These are phyloP conservation scores for Raphidocelis subcapitata DNA, from an alignment of 139 green algal genomes.

Conservation along the genomic window DNA sequence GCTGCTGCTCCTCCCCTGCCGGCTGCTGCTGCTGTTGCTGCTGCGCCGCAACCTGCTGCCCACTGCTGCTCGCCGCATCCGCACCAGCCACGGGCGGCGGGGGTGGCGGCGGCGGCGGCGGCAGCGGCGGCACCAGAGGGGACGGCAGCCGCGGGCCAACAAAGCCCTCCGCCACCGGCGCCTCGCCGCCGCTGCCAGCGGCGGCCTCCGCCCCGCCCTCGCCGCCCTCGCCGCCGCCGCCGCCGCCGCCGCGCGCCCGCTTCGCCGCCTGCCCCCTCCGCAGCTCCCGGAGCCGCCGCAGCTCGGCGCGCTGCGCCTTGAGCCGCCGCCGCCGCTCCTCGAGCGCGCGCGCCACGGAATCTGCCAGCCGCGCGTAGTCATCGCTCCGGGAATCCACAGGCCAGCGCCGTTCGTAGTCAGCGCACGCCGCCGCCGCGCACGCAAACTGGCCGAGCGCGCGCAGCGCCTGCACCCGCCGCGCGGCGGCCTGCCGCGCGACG, in stretches of 20 bases:
- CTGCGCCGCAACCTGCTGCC: neutral
- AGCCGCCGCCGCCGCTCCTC: neutral
- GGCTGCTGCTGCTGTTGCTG: neutral
- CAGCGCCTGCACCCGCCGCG: conserved; percentile 52
- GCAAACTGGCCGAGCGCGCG: conserved; percentile 47
- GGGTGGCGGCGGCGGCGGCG: too few species aligned
- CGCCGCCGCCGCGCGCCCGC: too few species aligned
- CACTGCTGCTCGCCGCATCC: neutral
- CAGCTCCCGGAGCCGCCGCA: neutral
- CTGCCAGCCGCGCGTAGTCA: too few species aligned
- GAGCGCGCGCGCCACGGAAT: too few species aligned
- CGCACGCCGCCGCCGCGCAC: too few species aligned
- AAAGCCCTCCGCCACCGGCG: conserved; percentile 3
- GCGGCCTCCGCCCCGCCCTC: neutral
- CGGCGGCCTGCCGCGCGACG: conserved; percentile 32
- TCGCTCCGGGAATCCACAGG: too few species aligned
- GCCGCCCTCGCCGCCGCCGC: too few species aligned
- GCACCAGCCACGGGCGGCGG: too few species aligned
- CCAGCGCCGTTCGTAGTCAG: too few species aligned
- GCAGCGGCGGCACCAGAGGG: too few species aligned
- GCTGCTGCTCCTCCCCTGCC: neutral
- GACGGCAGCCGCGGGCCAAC: too few species aligned
- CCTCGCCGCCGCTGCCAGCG: conserved; percentile 14
- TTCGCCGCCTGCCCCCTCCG: neutral
- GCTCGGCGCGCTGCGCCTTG: neutral